phyloP scores from a whole-genome alignment of 208 protist species.

The Naegleria lovaniensis region DNA sequence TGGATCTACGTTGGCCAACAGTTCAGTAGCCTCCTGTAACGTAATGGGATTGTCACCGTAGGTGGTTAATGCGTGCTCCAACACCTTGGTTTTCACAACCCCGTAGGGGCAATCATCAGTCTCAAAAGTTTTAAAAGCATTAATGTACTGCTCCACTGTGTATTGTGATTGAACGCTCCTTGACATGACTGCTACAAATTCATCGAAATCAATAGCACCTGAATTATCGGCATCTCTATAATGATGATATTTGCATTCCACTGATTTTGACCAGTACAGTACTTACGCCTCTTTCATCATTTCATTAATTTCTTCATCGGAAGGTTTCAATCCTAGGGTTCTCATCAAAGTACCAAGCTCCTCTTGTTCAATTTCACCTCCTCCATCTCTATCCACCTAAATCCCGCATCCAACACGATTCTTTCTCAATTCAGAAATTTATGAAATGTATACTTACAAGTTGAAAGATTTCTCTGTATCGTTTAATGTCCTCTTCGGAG shows the following conservation, averaged over 20 bases:
- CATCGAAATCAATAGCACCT: constrained; percentile 64
- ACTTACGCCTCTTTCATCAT: constrained; percentile 62
- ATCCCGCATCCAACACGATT: constrained; percentile 80
- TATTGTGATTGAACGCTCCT: constrained; percentile 72
- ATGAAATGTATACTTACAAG: neutral
- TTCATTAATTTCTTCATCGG: constrained; percentile 55
- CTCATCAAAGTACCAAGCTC: constrained; percentile 76
- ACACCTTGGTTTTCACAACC: constrained; percentile 63
- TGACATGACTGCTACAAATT: constrained; percentile 76
- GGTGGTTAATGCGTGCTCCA: constrained; percentile 73
- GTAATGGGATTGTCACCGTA: constrained; percentile 75
- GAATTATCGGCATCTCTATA: constrained; percentile 22
- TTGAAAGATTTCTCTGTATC: neutral
- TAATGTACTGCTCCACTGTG: constrained; percentile 67
- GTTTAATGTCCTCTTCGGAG: neutral
- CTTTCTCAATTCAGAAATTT: no score
- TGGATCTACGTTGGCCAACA: constrained; percentile 68
- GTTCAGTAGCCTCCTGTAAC: constrained; percentile 60
- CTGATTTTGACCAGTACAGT: neutral
- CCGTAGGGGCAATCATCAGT: constrained; percentile 67
- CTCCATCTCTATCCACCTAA: constrained; percentile 70
- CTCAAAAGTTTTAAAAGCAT: constrained; percentile 79
- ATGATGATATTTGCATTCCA: neutral
- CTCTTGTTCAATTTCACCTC: constrained; percentile 53
- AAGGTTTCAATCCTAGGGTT: constrained; percentile 68